Evolutionary conservation across 805 yeast genomes (phyloP).

Genomic region (Saturnispora dispora): DNA sequence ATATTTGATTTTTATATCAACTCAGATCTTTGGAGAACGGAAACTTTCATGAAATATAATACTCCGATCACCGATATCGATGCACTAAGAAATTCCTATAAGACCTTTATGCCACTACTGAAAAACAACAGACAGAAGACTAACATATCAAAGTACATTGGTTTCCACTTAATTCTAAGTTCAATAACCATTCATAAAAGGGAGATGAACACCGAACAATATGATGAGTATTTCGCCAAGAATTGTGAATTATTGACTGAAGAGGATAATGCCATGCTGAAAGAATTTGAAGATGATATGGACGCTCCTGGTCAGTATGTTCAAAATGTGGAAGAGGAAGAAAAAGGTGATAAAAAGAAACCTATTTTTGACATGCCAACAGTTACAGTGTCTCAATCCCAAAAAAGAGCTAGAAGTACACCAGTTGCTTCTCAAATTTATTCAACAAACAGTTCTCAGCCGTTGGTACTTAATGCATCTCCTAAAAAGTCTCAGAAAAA

Average conservation of each 20-base stretch:
- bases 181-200: constrained; percentile 5
- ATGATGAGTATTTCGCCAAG: constrained; percentile 2
- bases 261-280: constrained; percentile 7
- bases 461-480: background rate
- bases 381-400: constrained; percentile 2
- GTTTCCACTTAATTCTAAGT: constrained; percentile 9
- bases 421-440: constrained; percentile 5
- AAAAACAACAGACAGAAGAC: background rate
- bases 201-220: background rate
- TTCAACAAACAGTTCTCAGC: constrained; percentile 5
- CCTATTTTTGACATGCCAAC: background rate
- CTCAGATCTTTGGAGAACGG: constrained; percentile 1
- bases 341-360: constrained; percentile 3
- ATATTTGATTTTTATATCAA: constrained; percentile 4
- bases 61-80: constrained; percentile 1
- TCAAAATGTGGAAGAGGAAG: constrained; percentile 3
- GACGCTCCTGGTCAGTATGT: constrained; percentile 8
- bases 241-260: background rate
- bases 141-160: constrained; percentile 1
- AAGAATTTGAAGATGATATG: constrained; percentile 12
- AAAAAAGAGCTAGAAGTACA: background rate
- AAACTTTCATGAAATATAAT: constrained; percentile 1
- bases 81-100: background rate
- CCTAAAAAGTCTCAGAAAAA: constrained; percentile 4
- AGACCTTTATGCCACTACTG: background rate